Evolutionary conservation across 495 filamentous ascomycete genomes (phyloP).

Genomic region (Articulospora tetracladia): DNA sequence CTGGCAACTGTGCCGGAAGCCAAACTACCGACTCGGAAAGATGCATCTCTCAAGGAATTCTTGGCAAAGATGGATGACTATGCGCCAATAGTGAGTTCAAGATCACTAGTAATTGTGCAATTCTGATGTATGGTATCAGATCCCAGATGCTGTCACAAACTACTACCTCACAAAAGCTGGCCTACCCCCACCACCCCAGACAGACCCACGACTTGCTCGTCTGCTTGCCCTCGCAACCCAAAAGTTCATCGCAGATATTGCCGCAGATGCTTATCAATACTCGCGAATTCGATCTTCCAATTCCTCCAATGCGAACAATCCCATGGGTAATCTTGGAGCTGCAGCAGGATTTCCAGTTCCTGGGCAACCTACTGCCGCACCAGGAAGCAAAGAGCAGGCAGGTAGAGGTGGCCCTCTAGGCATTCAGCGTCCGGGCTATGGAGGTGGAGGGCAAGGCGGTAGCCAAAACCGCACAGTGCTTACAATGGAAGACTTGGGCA

Average conservation of each 20-base stretch:
- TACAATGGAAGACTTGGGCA: constrained; percentile 98
- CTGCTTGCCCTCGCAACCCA: constrained; percentile 94
- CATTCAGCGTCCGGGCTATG: constrained; percentile 86
- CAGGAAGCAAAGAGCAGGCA: constrained; percentile 52
- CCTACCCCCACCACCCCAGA: constrained; percentile 82
- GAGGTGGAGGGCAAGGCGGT: constrained; percentile 86
- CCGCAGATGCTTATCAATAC: constrained; percentile 96
- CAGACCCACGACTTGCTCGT: constrained; percentile 81
- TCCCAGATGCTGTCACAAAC: constrained; percentile 94
- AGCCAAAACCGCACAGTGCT: constrained; percentile 90
- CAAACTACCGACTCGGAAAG: constrained; percentile 70
- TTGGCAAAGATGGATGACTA: constrained; percentile 97
- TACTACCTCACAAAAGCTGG: constrained; percentile 97
- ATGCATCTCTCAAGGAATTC: constrained; percentile 87
- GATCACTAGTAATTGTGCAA: neutral
- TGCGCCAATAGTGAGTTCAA: constrained; percentile 78
- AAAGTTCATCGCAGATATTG: constrained; percentile 97
- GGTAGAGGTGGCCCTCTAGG: constrained; percentile 65
- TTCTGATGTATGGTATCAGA: constrained; percentile 49
- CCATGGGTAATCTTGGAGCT: constrained; percentile 79
- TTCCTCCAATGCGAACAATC: constrained; percentile 74
- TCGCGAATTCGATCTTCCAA: constrained; percentile 90
- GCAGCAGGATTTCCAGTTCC: constrained; percentile 68
- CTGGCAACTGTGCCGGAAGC: constrained; percentile 31
- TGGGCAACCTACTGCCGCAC: constrained; percentile 49